phyloP scores from a whole-genome alignment of 83 land plant species.

The Larix sibirica region DNA sequence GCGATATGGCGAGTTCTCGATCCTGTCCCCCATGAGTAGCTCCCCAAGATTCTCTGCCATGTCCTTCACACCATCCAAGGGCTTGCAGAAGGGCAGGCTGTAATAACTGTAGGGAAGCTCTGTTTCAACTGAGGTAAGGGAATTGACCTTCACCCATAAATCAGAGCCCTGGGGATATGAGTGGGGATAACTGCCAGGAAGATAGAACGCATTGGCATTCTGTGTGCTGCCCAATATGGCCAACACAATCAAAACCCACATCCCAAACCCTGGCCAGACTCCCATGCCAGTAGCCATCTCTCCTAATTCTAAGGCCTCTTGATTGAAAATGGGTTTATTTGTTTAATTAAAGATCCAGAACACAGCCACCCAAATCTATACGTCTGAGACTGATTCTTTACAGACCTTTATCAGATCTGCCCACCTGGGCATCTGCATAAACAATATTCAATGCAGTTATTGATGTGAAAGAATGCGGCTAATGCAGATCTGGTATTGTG shows the following conservation, averaged over 20 bases:
- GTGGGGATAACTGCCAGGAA: constrained; percentile 73
- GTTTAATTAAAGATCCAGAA: constrained; percentile 7
- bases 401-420: not conserved
- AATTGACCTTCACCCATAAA: constrained; percentile 65
- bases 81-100: constrained; percentile 70
- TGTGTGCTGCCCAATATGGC: not conserved
- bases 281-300: not conserved
- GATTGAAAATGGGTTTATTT: not conserved
- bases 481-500: not conserved
- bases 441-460: not conserved
- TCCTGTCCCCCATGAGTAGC: constrained; percentile 84
- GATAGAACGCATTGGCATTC: constrained; percentile 45
- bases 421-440: not conserved
- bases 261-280: not conserved
- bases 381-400: not conserved
- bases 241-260: constrained; percentile 8
- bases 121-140: constrained; percentile 71
- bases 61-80: constrained; percentile 57
- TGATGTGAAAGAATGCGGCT: not conserved
- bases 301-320: not conserved
- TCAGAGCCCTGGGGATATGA: constrained; percentile 28
- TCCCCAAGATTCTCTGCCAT: constrained; percentile 84
- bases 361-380: not conserved
- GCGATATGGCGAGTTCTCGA: constrained; percentile 78
- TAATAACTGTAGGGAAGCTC: constrained; percentile 78